Evolutionary conservation across 1,284 basidiomycete genomes (phyloP).

Genomic region (Leccinum insolens): DNA sequence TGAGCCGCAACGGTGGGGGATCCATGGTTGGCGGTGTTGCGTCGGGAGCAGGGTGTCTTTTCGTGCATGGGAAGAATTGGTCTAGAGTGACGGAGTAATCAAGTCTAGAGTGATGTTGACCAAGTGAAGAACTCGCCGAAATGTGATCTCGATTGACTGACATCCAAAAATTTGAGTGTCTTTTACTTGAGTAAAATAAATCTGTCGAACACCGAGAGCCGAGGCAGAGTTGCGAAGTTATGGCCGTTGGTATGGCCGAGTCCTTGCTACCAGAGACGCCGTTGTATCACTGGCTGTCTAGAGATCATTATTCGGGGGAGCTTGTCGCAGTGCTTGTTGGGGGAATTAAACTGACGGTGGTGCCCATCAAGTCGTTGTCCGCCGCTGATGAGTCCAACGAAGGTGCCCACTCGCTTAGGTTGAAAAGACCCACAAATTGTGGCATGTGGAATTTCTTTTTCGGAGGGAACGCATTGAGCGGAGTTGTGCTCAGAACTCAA

Average conservation of each 20-base stretch:
- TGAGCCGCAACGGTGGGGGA: not conserved
- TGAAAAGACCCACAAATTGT: slow-evolving; percentile 6
- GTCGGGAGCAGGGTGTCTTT: not conserved
- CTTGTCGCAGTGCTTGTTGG: too few species aligned
- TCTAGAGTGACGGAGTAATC: not conserved
- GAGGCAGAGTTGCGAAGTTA: not conserved
- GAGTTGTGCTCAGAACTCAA: slow-evolving; percentile 20
- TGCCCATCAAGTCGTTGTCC: not conserved
- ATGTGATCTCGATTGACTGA: not conserved
- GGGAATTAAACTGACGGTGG: not conserved
- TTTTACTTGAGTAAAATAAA: not conserved
- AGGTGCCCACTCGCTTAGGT: not conserved
- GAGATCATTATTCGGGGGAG: too few species aligned
- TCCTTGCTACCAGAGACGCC: not conserved
- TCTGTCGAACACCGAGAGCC: not conserved
- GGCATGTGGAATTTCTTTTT: slow-evolving; percentile 21
- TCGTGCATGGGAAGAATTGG: not conserved
- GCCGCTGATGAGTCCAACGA: not conserved
- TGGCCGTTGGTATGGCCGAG: not conserved
- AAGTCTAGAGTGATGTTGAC: not conserved
- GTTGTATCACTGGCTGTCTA: not conserved
- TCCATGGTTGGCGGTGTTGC: not conserved
- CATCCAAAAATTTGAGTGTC: not conserved
- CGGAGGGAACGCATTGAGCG: slow-evolving; percentile 16
- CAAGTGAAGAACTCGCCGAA: not conserved